Conservation (phyloP, 202 grass and related monocot genomes). For the Musa balbisiana region DNA sequence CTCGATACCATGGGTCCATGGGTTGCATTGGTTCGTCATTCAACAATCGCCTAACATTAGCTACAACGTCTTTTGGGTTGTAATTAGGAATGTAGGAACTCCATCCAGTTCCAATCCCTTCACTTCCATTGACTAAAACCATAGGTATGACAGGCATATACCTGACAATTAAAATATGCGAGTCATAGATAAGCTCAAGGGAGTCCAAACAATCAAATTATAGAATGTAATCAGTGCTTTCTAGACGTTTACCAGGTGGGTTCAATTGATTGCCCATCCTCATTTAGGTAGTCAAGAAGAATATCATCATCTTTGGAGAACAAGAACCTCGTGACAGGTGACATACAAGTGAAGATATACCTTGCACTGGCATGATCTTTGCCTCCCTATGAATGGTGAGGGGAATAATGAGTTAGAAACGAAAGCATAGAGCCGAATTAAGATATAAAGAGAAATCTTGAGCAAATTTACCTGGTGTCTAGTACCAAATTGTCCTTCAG, state of each 20-base stretch:
- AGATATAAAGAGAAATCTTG: not conserved
- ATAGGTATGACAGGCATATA: constrained; percentile 75
- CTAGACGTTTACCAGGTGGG: constrained; percentile 51
- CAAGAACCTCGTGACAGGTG: constrained; percentile 48
- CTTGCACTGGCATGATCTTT: constrained; percentile 81
- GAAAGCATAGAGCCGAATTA: too few species aligned
- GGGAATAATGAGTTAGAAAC: too few species aligned
- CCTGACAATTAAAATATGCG: constrained; percentile 25
- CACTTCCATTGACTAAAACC: constrained; percentile 90
- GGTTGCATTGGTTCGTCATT: constrained; percentile 40
- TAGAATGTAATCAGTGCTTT: constrained; percentile 1
- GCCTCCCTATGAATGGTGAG: constrained; percentile 47
- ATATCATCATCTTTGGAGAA: constrained; percentile 71
- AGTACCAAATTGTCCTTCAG: constrained; percentile 78
- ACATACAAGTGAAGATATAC: constrained; percentile 62
- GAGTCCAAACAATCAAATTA: not conserved
- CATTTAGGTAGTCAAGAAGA: constrained; percentile 72
- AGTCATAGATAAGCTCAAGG: not conserved
- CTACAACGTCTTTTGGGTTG: constrained; percentile 74
- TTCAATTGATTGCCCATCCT: constrained; percentile 85
- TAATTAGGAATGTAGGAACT: constrained; percentile 80
- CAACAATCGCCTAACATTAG: constrained; percentile 56
- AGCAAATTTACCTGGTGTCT: constrained; percentile 45
- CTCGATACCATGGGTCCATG: constrained; percentile 85
- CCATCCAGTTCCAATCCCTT: constrained; percentile 98